Evolutionary conservation across 768 basidiomycete genomes (phyloP).

Genomic region (Leccinum truebloodii): DNA sequence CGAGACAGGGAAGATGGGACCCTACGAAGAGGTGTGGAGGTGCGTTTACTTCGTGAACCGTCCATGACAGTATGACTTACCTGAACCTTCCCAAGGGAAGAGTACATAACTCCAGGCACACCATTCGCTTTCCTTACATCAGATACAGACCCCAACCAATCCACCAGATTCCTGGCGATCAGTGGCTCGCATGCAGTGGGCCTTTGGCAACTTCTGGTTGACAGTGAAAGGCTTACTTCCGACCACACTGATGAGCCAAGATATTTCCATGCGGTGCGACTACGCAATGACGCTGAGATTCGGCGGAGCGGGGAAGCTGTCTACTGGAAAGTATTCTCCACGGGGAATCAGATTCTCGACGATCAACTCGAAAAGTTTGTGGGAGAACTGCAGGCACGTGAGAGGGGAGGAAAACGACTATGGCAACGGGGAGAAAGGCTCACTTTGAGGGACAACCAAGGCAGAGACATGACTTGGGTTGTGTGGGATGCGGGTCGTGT

Average conservation of each 20-base stretch:
- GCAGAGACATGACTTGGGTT: slow-evolving; percentile 5
- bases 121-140: slow-evolving; percentile 22
- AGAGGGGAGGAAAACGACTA: slow-evolving; percentile 4
- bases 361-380: slow-evolving; percentile 7
- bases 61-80: neutral
- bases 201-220: slow-evolving; percentile 5
- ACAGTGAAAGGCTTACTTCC: neutral
- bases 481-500: slow-evolving; percentile 22
- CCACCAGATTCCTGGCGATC: slow-evolving; percentile 22
- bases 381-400: neutral
- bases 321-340: slow-evolving; percentile 13
- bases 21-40: slow-evolving; percentile 26
- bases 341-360: slow-evolving; percentile 12
- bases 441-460: neutral
- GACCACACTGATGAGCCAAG: neutral
- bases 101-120: slow-evolving; percentile 6
- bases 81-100: slow-evolving; percentile 2
- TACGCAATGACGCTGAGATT: neutral
- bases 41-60: slow-evolving; percentile 3
- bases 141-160: slow-evolving; percentile 4
- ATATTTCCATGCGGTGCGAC: slow-evolving; percentile 10
- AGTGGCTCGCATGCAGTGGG: slow-evolving; percentile 20
- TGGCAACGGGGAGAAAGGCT: slow-evolving; percentile 12
- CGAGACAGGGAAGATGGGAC: slow-evolving; percentile 12
- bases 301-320: neutral